Conservation (phyloP, 306 rosid genomes). For the Nissolia schottii region DNA sequence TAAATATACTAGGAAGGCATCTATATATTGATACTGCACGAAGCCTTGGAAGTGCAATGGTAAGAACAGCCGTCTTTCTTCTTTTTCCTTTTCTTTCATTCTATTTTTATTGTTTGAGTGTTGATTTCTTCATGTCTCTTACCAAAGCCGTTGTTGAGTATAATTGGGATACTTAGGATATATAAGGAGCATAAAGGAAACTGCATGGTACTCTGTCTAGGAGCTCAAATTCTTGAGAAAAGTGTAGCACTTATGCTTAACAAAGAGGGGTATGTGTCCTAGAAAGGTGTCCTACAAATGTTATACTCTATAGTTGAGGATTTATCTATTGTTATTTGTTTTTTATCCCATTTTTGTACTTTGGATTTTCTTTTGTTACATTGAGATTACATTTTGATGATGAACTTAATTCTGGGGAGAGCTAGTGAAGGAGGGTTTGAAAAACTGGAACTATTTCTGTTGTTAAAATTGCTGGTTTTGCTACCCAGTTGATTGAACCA, state of each 20-base stretch:
- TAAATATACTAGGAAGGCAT: conserved; percentile 94
- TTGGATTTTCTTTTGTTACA: neutral
- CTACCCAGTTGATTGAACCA: neutral
- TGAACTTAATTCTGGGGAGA: conserved; percentile 1
- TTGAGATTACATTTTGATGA: neutral
- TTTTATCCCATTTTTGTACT: neutral
- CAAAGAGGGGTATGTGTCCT: neutral
- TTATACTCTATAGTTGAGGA: neutral
- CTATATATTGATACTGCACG: conserved; percentile 84
- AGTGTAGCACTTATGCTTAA: neutral
- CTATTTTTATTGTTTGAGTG: neutral
- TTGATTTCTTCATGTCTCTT: neutral
- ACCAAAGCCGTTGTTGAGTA: neutral
- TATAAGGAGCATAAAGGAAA: neutral
- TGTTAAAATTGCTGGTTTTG: conserved; percentile 11
- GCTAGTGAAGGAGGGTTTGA: neutral
- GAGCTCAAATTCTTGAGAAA: neutral
- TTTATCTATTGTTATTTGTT: neutral
- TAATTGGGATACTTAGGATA: neutral
- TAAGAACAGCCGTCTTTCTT: conserved; percentile 35
- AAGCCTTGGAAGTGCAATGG: conserved; percentile 54
- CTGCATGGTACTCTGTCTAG: neutral
- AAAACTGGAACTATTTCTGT: neutral
- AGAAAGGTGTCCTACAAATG: neutral
- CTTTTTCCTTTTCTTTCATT: neutral